Evolutionary conservation across 106 monocot genomes (phyloP), one percentile per base, ranked within the genome.

Genomic region (Triglochin maritima): DNA sequence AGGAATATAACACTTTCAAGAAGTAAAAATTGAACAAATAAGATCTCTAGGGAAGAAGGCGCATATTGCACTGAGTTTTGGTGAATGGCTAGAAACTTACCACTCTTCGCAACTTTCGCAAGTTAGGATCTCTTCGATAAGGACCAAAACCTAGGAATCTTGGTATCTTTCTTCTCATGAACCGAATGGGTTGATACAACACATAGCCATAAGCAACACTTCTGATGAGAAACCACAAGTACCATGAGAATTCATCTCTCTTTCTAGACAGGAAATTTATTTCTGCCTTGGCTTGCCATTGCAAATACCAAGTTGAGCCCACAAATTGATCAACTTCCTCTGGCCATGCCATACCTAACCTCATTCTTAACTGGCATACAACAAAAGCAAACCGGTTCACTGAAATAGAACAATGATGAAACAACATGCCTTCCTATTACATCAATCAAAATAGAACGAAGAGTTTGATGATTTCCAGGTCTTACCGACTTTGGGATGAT

Each of bases 271-370:
- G 80, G 57, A 78, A 73, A 78, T 78, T 87, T 9, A 84, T 65
- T 82, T 91, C 87, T 43, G 91, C 87, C 65, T 85, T 82, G 50
- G 87, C 80, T 62, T 91, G 91, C 91, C 91, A 91, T 78, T 87
- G 75, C 53, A 91, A 75, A 73, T 84, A 91, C 91, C 91, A 91
- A 64, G 87, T 85, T 55, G 87, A 80, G 9, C 75, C 91, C 53
- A 85, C 87, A 79, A 84, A 78, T 72, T 91, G 87, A 79, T 87
- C 73, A 64, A 72, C 82, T 82, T 87, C 91, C 72, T 91, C 87
- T 68, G 91, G 87, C 91, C 91, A 91, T 13, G 82, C 87, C 91
- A 91, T 84, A 44, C 91, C 91, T 67, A 91, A 72, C 16, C 72
- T 73, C 84, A 84, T 74, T 73, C 84, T 84, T 64, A 91, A 67